These are phyloP conservation scores for Lepiota venenata DNA, from an alignment of 768 basidiomycete species.

Conservation along the genomic window DNA sequence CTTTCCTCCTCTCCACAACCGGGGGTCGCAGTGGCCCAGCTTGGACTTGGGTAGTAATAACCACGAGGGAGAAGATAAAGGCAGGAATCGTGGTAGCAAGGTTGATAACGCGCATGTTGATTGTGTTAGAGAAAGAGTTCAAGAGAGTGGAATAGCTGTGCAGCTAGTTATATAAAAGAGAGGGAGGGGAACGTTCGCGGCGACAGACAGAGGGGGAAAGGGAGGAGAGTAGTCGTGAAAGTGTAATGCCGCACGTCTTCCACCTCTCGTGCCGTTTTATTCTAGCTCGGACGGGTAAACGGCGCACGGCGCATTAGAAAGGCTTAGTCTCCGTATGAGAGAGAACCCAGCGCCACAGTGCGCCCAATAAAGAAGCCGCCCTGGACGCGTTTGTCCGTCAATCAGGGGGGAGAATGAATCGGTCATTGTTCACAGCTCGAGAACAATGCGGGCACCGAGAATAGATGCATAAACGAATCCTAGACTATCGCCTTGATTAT, in stretches of 20 bases:
- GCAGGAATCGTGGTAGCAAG: slow-evolving; percentile 21
- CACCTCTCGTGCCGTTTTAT: background rate
- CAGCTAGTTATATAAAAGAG: background rate
- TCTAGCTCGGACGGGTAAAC: background rate
- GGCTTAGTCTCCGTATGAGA: slow-evolving; percentile 11
- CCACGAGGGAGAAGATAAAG: slow-evolving; percentile 22
- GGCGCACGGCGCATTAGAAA: background rate
- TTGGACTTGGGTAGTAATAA: slow-evolving; percentile 14
- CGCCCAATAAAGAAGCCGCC: background rate
- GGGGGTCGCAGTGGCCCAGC: slow-evolving; percentile 20
- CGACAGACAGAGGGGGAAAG: background rate
- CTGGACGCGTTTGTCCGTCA: too few relatives aligned
- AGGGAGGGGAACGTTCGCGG: background rate
- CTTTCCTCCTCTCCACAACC: slow-evolving; percentile 15
- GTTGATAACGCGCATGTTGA: slow-evolving; percentile 20
- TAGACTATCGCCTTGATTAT: too few relatives aligned
- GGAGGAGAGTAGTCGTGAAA: background rate
- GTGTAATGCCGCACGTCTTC: background rate
- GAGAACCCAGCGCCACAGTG: background rate
- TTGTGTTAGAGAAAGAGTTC: slow-evolving; percentile 10
- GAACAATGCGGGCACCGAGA: too few relatives aligned
- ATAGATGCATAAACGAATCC: too few relatives aligned
- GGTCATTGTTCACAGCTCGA: too few relatives aligned
- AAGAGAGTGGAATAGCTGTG: slow-evolving; percentile 1
- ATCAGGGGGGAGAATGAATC: too few relatives aligned